A percentile compares a stretch with the other conserved stretches of the same genome.
These are phyloP conservation scores for Cystofilobasidium macerans DNA, from an alignment of 768 basidiomycete species.

Conservation along the genomic window DNA sequence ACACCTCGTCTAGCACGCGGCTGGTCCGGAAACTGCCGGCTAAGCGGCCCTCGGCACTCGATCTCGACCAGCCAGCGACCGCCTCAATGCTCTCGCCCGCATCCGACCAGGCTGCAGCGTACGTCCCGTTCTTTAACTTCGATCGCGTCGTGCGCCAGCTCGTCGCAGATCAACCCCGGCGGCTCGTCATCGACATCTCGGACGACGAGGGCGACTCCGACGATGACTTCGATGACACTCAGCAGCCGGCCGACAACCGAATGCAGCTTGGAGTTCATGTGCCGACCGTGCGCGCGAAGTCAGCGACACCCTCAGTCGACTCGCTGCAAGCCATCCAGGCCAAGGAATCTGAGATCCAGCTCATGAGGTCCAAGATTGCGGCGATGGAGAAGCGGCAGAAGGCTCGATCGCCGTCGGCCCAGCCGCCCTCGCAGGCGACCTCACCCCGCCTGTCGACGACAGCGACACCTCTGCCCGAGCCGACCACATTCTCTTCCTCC, in stretches of 20 bases:
- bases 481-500: not conserved
- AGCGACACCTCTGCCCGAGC: not conserved
- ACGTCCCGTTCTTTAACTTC: not conserved
- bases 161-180: slow-evolving; percentile 11
- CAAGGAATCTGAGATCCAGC: slow-evolving; percentile 22
- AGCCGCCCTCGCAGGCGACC: not conserved
- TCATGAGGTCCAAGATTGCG: slow-evolving; percentile 14
- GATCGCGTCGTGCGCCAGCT: not conserved
- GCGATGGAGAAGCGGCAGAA: slow-evolving; percentile 24
- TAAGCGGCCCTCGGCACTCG: slow-evolving; percentile 22
- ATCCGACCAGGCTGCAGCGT: not conserved
- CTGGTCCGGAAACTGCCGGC: not conserved
- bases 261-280: not conserved
- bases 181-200: slow-evolving; percentile 24
- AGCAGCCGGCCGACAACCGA: not conserved
- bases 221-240: slow-evolving; percentile 12
- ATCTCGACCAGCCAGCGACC: slow-evolving; percentile 16
- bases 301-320: not conserved
- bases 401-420: not conserved
- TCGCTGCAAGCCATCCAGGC: slow-evolving; percentile 9
- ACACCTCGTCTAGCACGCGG: not conserved
- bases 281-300: not conserved
- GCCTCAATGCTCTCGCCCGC: not conserved
- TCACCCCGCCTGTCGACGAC: not conserved
- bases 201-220: slow-evolving; percentile 14